These are phyloP conservation scores for Cryptosporidium bovis DNA, from an alignment of 169 alveolate species.

Conservation along the genomic window DNA sequence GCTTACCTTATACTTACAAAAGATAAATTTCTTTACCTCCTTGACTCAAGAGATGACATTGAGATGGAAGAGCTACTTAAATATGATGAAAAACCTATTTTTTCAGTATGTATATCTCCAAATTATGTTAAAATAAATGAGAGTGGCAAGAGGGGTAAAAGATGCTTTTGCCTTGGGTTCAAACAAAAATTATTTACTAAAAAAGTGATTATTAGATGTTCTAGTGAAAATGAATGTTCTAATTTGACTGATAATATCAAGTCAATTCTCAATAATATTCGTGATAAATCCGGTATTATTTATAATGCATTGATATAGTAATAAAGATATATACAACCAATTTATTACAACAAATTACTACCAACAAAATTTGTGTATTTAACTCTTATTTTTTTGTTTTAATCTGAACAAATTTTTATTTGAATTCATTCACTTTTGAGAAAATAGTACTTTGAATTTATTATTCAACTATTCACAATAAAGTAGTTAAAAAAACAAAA, in stretches of 20 bases:
- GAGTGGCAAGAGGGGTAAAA: slow-evolving; percentile 40
- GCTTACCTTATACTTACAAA: slow-evolving; percentile 51
- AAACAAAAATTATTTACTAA: slow-evolving; percentile 20
- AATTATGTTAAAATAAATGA: background rate
- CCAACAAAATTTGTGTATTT: background rate
- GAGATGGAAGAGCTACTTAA: slow-evolving; percentile 61
- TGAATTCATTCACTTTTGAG: background rate
- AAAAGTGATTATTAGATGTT: slow-evolving; percentile 31
- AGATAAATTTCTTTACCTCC: slow-evolving; percentile 51
- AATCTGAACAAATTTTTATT: background rate
- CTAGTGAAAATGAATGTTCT: slow-evolving; percentile 49
- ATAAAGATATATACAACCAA: background rate
- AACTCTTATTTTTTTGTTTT: background rate
- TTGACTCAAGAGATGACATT: slow-evolving; percentile 35
- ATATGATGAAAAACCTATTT: slow-evolving; percentile 63
- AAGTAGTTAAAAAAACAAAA: background rate
- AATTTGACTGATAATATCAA: slow-evolving; percentile 17
- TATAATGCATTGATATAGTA: background rate
- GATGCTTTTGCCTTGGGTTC: slow-evolving; percentile 22
- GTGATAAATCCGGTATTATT: slow-evolving; percentile 13
- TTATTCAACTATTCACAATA: background rate
- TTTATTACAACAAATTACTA: background rate
- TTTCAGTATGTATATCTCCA: background rate
- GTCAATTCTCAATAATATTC: background rate
- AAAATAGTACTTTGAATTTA: background rate